phyloP scores from a whole-genome alignment of 306 rosid genomes.

The Lagenaria siceraria region DNA sequence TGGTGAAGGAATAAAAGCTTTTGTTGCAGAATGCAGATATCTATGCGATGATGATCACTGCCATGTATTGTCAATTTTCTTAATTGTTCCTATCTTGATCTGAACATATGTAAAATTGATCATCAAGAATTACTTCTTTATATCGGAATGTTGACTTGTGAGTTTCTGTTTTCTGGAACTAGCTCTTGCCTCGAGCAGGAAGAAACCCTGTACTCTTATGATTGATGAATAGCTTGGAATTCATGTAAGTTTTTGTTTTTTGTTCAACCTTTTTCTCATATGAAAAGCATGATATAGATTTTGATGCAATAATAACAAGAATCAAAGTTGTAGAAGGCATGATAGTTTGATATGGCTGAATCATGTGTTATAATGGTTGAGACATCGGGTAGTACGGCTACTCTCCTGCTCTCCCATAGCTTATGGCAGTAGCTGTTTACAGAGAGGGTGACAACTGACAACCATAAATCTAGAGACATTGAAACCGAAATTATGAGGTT shows the following conservation, averaged over 20 bases:
- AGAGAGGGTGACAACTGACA: not conserved
- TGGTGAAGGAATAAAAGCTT: constrained; percentile 1
- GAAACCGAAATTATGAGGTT: not conserved
- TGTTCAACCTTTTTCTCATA: not conserved
- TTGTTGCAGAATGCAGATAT: not conserved
- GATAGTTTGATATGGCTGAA: not conserved
- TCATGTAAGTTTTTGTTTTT: too few species aligned
- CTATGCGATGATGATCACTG: not conserved
- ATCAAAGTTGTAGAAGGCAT: not conserved
- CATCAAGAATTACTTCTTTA: constrained; percentile 2
- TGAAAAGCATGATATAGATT: not conserved
- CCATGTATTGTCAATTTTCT: not conserved
- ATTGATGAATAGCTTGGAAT: constrained; percentile 1
- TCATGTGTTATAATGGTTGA: not conserved
- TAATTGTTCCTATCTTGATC: not conserved
- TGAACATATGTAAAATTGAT: not conserved
- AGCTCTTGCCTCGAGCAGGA: not conserved
- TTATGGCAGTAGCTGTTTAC: not conserved
- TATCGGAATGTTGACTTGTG: not conserved
- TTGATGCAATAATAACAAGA: not conserved
- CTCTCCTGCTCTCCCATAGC: not conserved
- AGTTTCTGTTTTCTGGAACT: constrained; percentile 1
- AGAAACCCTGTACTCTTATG: not conserved
- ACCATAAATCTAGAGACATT: not conserved
- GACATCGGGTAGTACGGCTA: not conserved